Percentiles rank a stretch among this genome's conserved stretches.
Evolutionary conservation across 73 alveolate genomes (phyloP).

Genomic region (Paramecium sexaurelia): DNA sequence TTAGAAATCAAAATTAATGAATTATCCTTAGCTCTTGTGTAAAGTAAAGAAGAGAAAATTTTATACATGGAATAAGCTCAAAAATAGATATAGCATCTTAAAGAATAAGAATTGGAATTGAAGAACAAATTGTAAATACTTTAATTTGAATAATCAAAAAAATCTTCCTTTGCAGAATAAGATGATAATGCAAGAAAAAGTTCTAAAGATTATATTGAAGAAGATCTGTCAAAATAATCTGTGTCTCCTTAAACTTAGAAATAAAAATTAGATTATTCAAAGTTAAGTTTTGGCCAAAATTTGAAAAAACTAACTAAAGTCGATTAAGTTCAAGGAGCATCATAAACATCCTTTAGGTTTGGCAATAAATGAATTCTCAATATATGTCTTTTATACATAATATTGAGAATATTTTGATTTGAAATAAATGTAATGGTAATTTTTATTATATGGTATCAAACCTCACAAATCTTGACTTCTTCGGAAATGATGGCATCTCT

Average conservation of each 20-base stretch:
- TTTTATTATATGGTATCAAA: background rate
- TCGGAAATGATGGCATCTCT: background rate
- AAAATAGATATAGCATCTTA: background rate
- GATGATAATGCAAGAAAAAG: background rate
- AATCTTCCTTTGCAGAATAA: background rate
- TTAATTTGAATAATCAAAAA: background rate
- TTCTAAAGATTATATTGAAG: background rate
- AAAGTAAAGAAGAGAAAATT: constrained; percentile 43
- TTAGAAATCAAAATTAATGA: constrained; percentile 25
- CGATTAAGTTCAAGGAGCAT: constrained; percentile 35
- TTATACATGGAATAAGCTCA: constrained; percentile 17
- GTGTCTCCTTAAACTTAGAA: background rate
- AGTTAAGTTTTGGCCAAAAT: too few species aligned
- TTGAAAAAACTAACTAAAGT: background rate
- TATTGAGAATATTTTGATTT: too few species aligned
- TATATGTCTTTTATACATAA: background rate
- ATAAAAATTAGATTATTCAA: background rate
- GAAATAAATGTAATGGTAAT: background rate
- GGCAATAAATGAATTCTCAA: constrained; percentile 34
- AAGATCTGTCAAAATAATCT: background rate
- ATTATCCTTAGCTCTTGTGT: background rate
- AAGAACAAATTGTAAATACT: background rate
- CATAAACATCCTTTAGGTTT: background rate
- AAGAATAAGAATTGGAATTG: constrained; percentile 30
- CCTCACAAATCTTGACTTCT: background rate